Conservation (phyloP, 1,284 basidiomycete species). For the Puccinia triticina region DNA sequence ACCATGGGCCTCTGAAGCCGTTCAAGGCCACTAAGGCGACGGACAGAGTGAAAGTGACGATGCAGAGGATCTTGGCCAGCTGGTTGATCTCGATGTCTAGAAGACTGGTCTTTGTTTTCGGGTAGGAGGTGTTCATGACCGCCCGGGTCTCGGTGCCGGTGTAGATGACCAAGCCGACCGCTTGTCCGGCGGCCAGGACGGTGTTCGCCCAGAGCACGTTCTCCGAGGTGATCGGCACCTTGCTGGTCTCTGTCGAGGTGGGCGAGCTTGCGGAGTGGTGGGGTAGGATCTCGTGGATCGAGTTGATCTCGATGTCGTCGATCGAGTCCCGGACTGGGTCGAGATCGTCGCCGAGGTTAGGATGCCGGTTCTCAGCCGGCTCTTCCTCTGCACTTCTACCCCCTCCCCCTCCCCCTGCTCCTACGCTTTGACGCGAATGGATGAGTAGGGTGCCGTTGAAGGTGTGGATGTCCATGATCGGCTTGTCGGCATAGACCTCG, state of each 20-base stretch:
- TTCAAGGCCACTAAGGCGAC: constrained; percentile 90
- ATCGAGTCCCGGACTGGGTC: constrained; percentile 49
- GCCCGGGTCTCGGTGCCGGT: constrained; percentile 93
- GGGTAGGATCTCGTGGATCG: constrained; percentile 34
- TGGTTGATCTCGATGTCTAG: constrained; percentile 93
- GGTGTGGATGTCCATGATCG: constrained; percentile 94
- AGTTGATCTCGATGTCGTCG: constrained; percentile 48
- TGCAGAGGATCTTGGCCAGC: constrained; percentile 94
- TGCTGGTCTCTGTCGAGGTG: constrained; percentile 54
- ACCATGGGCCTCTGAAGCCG: constrained; percentile 94
- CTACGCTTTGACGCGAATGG: constrained; percentile 62
- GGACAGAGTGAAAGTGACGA: constrained; percentile 88
- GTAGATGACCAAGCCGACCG: constrained; percentile 88
- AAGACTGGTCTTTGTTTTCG: constrained; percentile 89
- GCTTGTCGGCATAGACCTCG: constrained; percentile 73
- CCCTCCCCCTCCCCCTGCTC: constrained; percentile 60
- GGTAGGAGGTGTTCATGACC: constrained; percentile 99
- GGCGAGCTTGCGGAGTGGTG: neutral
- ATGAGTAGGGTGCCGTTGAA: constrained; percentile 91
- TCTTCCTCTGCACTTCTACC: constrained; percentile 55
- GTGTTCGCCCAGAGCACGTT: constrained; percentile 98
- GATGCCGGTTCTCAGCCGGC: constrained; percentile 35
- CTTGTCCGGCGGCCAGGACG: constrained; percentile 90
- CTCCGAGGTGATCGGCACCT: constrained; percentile 83
- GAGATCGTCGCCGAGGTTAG: constrained; percentile 33